Evolutionary conservation across 2,329 filamentous ascomycete species (phyloP).

Genomic region (Ophiocordyceps sinensis): DNA sequence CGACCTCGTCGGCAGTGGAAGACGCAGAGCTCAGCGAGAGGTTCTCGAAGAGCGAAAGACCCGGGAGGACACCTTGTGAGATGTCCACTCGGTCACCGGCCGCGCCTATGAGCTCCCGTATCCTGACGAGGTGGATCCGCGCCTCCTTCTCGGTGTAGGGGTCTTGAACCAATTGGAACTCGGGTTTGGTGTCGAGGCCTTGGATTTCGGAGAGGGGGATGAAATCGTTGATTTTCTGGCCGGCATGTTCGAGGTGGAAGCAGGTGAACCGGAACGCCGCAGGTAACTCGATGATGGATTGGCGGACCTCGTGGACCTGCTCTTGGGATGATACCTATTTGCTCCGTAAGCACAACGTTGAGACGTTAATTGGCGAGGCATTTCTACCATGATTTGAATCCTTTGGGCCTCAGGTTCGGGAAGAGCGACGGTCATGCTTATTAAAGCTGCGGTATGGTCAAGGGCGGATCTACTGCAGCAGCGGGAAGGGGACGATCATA

Average conservation of each 20-base stretch:
- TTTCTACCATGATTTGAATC: slow-evolving; percentile 69
- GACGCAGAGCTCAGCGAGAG: slow-evolving; percentile 41
- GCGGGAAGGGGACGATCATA: slow-evolving; percentile 6
- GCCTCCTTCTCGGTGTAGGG: slow-evolving; percentile 98
- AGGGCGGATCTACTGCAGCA: neutral
- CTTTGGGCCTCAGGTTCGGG: slow-evolving; percentile 60
- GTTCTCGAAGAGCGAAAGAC: slow-evolving; percentile 73
- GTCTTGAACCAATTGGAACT: slow-evolving; percentile 75
- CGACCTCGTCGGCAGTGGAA: slow-evolving; percentile 7
- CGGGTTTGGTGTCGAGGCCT: slow-evolving; percentile 61
- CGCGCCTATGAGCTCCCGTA: slow-evolving; percentile 85
- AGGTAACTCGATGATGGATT: slow-evolving; percentile 88
- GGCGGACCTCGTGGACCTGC: slow-evolving; percentile 92
- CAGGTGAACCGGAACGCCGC: slow-evolving; percentile 94
- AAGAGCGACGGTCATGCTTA: slow-evolving; percentile 60
- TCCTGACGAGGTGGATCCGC: slow-evolving; percentile 80
- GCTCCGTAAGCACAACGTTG: neutral
- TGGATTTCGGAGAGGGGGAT: slow-evolving; percentile 81
- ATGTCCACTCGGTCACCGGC: slow-evolving; percentile 78
- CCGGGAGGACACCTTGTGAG: slow-evolving; percentile 72
- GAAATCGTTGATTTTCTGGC: slow-evolving; percentile 87
- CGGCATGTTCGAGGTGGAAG: slow-evolving; percentile 90
- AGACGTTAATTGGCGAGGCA: neutral
- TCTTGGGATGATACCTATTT: slow-evolving; percentile 75
- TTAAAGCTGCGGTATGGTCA: slow-evolving; percentile 25